Evolutionary conservation across 371 early-diverging fungal species (phyloP).

Genomic region (Syncephalastrum racemosum): DNA sequence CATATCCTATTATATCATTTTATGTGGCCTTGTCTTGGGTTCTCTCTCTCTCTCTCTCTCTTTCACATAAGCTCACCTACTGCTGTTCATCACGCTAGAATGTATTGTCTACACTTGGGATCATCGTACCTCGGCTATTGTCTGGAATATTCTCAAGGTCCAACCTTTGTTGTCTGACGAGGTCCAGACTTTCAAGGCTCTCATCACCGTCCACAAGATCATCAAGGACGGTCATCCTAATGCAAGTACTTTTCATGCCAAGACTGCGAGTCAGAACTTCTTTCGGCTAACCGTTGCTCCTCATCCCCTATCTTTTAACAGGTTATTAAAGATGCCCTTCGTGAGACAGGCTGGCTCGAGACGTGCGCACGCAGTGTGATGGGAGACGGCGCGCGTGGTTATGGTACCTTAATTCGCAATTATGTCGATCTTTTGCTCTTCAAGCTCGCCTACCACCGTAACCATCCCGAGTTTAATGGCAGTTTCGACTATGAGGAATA

Average conservation of each 20-base stretch:
- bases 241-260: conserved; percentile 32
- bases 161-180: conserved; percentile 91
- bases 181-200: conserved; percentile 92
- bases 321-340: conserved; percentile 76
- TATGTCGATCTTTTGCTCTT: conserved; percentile 87
- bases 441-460: conserved; percentile 90
- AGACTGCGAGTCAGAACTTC: not conserved
- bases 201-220: conserved; percentile 94
- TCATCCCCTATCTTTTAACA: conserved; percentile 19
- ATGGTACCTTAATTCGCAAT: conserved; percentile 86
- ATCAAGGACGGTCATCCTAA: conserved; percentile 91
- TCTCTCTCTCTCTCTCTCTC: no score
- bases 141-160: conserved; percentile 87
- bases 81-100: conserved; percentile 34
- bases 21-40: not conserved
- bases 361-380: conserved; percentile 64
- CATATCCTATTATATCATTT: not conserved
- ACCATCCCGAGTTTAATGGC: conserved; percentile 93
- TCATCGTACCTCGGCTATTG: conserved; percentile 78
- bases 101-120: conserved; percentile 96
- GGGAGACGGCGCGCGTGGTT: conserved; percentile 70
- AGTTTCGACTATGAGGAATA: conserved; percentile 97
- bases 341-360: conserved; percentile 68
- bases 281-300: no score
- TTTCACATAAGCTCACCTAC: not conserved